Base-by-base conservation (phyloP, 345 rosid genomes). In the Populus pruinosa region DNA sequence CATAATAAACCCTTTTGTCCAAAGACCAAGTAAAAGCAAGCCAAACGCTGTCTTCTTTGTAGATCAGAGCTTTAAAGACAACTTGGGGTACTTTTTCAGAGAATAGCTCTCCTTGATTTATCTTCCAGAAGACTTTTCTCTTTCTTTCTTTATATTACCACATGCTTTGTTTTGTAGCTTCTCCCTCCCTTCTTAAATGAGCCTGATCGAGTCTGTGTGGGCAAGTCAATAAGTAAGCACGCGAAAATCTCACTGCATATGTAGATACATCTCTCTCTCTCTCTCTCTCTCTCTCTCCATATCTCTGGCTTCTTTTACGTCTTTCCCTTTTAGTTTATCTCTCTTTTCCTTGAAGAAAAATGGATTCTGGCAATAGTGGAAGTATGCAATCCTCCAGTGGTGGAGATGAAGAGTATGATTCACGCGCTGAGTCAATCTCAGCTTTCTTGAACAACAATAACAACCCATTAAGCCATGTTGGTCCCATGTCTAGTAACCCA, bases 331-430 rank as follows among this genome's bases (percentile, higher is more conserved):
- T 13, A 49, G 25, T 69, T 12, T 64, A 8, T 63, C 7, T 66
- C 47, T 63, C 25, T 69, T 18, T 56, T 25, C 23, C 38, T 72
- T 20, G 43, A 56, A 36, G 11, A 33, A 18, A 63, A 33, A 94
- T 92, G 98, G 96, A 90, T 83, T 94, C 98, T 71, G 91, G 88
- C 72, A 91, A 92, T 50, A 85, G 86, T 82, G 92, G 93, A 35
- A 92, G 98, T 80, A 80, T 90, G 85, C 97, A 92, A 77, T 92
- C 97, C 33, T 92, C 98, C 17, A 90, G 92, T 73, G 94, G 92
- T 8, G 91, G 87, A 17, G 96, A 88, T 71, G 96, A 91, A 8
- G 97, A 94, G 82, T 89, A 87, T 64, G 94, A 92, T 75, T 89
- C 97, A 83, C 93, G 90, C 83, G 89, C 88, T 31, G 92, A 85